These are phyloP conservation scores for Cenchrus purpureus DNA, from an alignment of 176 grass and related monocot genomes.

Conservation along the genomic window DNA sequence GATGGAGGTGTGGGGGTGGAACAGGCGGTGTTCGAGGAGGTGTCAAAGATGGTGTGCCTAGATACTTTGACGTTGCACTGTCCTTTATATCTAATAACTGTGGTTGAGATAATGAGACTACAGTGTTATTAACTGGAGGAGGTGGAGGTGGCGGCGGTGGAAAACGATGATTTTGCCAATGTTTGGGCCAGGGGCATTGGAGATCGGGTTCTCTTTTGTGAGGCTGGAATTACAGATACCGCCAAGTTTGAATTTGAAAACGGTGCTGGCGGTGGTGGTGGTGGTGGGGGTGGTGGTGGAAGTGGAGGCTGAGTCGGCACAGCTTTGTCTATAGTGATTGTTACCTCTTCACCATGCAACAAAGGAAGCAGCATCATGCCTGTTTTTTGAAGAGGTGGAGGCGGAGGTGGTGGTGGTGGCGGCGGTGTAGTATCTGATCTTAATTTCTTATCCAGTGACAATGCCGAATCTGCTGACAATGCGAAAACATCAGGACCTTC, in stretches of 20 bases:
- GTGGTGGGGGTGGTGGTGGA: conserved; percentile 9
- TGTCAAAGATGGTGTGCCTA: conserved; percentile 1
- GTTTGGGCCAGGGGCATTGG: conserved; percentile 30
- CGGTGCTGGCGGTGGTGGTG: conserved; percentile 8
- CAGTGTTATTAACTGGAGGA: conserved; percentile 22
- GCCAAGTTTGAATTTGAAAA: conserved; percentile 33
- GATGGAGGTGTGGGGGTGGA: conserved; percentile 31
- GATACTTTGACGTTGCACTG: conserved; percentile 14
- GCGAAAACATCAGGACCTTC: neutral
- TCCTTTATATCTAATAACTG: conserved; percentile 29
- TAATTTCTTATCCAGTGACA: conserved; percentile 34
- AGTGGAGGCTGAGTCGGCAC: conserved; percentile 40
- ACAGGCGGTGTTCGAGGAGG: neutral
- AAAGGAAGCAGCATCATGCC: conserved; percentile 26
- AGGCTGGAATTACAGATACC: conserved; percentile 18
- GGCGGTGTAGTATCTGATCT: conserved; percentile 40
- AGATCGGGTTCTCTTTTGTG: conserved; percentile 32
- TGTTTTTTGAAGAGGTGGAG: conserved; percentile 46
- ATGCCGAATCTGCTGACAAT: conserved; percentile 23
- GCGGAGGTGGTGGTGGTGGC: conserved; percentile 32
- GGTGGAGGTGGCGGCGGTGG: conserved; percentile 19
- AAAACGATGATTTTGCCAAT: conserved; percentile 22
- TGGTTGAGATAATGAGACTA: conserved; percentile 11
- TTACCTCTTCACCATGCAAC: conserved; percentile 29
- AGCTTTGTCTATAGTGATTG: conserved; percentile 25